Evolutionary conservation across 768 basidiomycete genomes (phyloP).

Genomic region (Rossbeevera mucosa): DNA sequence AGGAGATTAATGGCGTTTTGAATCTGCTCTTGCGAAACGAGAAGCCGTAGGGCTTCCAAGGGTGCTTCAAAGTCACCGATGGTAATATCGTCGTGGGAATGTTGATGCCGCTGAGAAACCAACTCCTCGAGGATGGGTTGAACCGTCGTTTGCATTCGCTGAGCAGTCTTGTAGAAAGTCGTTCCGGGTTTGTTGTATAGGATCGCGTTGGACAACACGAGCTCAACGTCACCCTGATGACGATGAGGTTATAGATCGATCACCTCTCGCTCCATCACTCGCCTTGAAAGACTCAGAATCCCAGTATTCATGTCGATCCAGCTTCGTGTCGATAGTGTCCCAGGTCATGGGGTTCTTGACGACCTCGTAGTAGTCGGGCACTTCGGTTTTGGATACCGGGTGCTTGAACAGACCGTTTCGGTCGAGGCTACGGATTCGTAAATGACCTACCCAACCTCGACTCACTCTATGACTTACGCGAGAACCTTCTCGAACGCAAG

Average conservation of each 20-base stretch:
- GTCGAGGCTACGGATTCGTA: constrained; percentile 53
- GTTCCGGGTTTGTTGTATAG: constrained; percentile 81
- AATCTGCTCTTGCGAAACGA: constrained; percentile 50
- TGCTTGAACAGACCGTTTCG: constrained; percentile 71
- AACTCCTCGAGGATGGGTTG: constrained; percentile 34
- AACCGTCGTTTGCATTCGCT: constrained; percentile 48
- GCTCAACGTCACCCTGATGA: constrained; percentile 66
- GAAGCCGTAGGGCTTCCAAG: constrained; percentile 49
- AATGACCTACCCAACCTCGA: not conserved
- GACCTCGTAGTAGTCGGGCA: constrained; percentile 89
- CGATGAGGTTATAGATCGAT: not conserved
- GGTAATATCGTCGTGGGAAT: constrained; percentile 9
- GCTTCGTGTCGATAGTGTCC: constrained; percentile 71
- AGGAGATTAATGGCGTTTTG: constrained; percentile 51
- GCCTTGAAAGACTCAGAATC: constrained; percentile 72
- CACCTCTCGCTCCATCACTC: constrained; percentile 4
- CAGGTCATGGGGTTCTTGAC: constrained; percentile 88
- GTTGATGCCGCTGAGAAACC: constrained; percentile 12
- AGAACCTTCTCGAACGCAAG: constrained; percentile 66
- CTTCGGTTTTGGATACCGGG: constrained; percentile 73
- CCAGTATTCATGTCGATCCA: constrained; percentile 81
- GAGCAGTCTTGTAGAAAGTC: constrained; percentile 63
- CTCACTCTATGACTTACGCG: constrained; percentile 42
- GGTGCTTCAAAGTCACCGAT: constrained; percentile 78
- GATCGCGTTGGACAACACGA: constrained; percentile 84